Evolutionary conservation across 2,329 filamentous ascomycete genomes (phyloP).

Genomic region (Alternaria ethzedia): DNA sequence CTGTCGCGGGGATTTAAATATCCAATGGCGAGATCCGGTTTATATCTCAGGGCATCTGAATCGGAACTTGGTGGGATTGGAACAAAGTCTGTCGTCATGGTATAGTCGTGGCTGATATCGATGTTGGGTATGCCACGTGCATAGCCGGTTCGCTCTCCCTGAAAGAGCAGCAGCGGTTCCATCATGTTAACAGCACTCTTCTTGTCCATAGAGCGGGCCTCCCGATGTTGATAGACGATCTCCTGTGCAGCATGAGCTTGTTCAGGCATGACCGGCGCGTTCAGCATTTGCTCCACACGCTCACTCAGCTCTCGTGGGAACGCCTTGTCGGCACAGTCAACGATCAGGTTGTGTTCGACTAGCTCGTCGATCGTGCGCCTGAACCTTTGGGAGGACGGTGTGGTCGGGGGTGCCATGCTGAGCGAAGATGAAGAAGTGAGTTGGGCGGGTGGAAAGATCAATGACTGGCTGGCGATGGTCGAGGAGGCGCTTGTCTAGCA

Average conservation of each 20-base stretch:
- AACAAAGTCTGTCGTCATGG: background rate
- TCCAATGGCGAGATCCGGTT: background rate
- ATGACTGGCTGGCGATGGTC: background rate
- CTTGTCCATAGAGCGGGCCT: background rate
- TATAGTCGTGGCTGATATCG: background rate
- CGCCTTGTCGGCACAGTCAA: background rate
- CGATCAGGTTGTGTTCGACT: background rate
- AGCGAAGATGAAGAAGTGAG: background rate
- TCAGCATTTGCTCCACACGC: background rate
- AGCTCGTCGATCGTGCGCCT: background rate
- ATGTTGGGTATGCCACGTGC: background rate
- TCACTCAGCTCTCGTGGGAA: background rate
- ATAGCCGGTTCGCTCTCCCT: background rate
- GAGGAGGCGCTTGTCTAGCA: background rate
- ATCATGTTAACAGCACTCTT: background rate
- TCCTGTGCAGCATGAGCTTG: background rate
- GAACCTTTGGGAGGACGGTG: background rate
- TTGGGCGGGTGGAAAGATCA: background rate
- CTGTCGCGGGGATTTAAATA: background rate
- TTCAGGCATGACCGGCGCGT: background rate
- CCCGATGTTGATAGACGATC: background rate
- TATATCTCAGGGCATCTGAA: background rate
- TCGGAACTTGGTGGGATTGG: background rate
- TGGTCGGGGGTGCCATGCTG: background rate
- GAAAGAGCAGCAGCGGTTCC: background rate